Base-by-base conservation (phyloP, 2,329 filamentous ascomycete species). In the Colletotrichum theobromicola region DNA sequence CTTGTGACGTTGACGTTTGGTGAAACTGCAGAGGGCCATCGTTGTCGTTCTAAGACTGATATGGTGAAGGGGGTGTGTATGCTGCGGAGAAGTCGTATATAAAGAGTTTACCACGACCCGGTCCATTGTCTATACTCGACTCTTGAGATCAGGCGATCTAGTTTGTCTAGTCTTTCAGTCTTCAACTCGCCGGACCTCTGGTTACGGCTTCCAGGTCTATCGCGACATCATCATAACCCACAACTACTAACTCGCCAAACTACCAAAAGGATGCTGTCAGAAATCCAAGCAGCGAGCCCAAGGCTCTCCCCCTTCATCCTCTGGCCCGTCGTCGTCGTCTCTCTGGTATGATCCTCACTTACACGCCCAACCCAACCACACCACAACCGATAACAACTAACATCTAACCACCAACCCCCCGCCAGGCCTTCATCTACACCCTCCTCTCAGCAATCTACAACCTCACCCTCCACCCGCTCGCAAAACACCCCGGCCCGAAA, bases 401-500 rank as follows among this genome's bases (percentile, higher is more conserved):
- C 5, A 24, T 4, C 10, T 12, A 15, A 7, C 18, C 28, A 37
- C 50, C 58, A 53, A 71, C 37, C 21, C 16, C 8, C 35, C 8
- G n/a, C n/a, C 15, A 76, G 72, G 34, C 50, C 42, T 10, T 75
- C 21, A n/a, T 66, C 57, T 66, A 65, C 65, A 35, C 62, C 32
- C 24, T 75, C 53, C 55, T 72, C 30, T 18, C 8, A 16, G 42
- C 70, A 24, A 30, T 83, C 42, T 82, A 81, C 71, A 77, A 79
- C 58, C 57, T 82, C 5, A 77, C 78, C 53, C 74, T 83, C 32
- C 80, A 84, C 60, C 82, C 82, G 5, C 76, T 84, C 18, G 72
- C 79, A n/a, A 68, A 70, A 4, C 79, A 83, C 53, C 81, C 82
- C 1, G 82, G 82, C 26, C 82, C 81, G 5, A 81, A 79, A 50